Evolutionary conservation across 371 early-diverging fungal species (phyloP).

Genomic region (Haplosporangium sp.): DNA sequence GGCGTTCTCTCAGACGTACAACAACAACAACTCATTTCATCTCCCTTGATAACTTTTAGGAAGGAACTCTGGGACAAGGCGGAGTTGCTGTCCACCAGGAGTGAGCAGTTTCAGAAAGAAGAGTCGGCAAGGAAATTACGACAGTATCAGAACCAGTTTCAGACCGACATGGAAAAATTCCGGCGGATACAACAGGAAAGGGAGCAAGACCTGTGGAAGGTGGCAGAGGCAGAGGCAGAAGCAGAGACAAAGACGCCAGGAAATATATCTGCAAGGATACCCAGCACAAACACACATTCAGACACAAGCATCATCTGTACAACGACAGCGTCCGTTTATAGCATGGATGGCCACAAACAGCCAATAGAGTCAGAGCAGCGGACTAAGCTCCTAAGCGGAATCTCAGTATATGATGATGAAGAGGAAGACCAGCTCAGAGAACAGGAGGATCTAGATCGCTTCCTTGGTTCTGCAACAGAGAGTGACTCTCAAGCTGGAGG

Average conservation of each 20-base stretch:
- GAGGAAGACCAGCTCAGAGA: conserved; percentile 16
- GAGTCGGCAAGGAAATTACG: conserved; percentile 31
- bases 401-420: conserved; percentile 4
- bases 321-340: too few relatives aligned
- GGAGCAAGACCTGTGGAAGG: conserved; percentile 25
- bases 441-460: conserved; percentile 31
- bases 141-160: conserved; percentile 37
- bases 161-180: conserved; percentile 43
- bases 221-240: conserved; percentile 13
- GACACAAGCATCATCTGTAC: too few relatives aligned
- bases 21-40: not conserved
- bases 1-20: not conserved
- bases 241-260: not conserved
- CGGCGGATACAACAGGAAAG: conserved; percentile 30
- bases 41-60: conserved; percentile 3
- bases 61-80: conserved; percentile 54
- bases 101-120: conserved; percentile 42
- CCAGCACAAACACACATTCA: not conserved
- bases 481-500: conserved; percentile 18
- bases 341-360: too few relatives aligned
- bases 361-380: not conserved
- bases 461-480: conserved; percentile 33
- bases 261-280: too few relatives aligned
- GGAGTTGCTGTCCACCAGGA: conserved; percentile 32
- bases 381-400: not conserved